Conservation (phyloP, 192 early-diverging fungal genomes). For the Chytriomyces hyalinus region DNA sequence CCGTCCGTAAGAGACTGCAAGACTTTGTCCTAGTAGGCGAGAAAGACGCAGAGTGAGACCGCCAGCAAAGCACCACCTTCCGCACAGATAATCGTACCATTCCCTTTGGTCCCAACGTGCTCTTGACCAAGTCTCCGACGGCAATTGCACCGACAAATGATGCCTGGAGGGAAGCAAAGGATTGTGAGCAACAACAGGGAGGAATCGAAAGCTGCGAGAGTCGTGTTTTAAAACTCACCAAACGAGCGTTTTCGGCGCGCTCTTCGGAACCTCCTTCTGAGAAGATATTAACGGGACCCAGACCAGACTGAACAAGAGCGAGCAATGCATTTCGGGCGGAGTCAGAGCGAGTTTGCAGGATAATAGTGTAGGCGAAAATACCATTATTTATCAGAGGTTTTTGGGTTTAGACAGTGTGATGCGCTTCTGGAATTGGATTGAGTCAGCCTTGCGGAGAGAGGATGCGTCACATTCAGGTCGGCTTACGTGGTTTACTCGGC, state of each 20-base stretch:
- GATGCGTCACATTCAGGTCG: no score
- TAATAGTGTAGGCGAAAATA: no score
- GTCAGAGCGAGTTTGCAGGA: no score
- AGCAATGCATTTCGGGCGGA: no score
- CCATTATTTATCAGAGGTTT: no score
- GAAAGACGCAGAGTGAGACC: neutral
- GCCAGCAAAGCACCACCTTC: neutral
- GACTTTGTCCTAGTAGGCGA: slow-evolving; percentile 84
- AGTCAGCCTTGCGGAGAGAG: no score
- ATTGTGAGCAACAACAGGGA: slow-evolving; percentile 3
- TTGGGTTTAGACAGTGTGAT: no score
- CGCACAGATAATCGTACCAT: slow-evolving; percentile 70
- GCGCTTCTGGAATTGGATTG: no score
- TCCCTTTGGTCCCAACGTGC: slow-evolving; percentile 96
- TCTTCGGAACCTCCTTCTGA: slow-evolving; percentile 94
- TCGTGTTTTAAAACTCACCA: slow-evolving; percentile 64
- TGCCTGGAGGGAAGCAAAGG: slow-evolving; percentile 53
- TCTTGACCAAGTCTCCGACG: slow-evolving; percentile 97
- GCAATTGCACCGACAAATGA: slow-evolving; percentile 99
- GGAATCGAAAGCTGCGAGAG: neutral
- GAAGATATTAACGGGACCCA: slow-evolving; percentile 89
- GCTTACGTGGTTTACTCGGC: no score
- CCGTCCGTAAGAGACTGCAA: slow-evolving; percentile 86
- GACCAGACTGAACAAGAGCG: slow-evolving; percentile 30
- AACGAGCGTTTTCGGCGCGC: slow-evolving; percentile 95